Base-by-base conservation (phyloP, 2,329 filamentous ascomycete species). In the Aspergillus transmontanensis region DNA sequence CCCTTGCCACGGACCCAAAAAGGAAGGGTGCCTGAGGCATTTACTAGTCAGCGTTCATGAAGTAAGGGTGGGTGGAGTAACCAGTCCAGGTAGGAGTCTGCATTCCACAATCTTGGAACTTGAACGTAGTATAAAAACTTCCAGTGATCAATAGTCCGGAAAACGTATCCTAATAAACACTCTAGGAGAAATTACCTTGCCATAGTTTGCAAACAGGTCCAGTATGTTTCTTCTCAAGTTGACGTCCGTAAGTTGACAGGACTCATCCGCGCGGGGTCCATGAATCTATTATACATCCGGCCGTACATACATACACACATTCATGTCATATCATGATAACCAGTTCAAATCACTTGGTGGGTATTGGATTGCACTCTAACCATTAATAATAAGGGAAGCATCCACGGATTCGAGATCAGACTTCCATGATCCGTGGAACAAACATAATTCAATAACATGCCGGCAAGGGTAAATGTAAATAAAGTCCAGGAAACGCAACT, bases 381-480 rank as follows among this genome's bases (percentile, higher is more conserved):
- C 59, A 26, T 50, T 55, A 60, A 54, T 41, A 46, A 61, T 58
- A 21, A 51, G 16, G 61, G 57, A 62, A 48, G 48, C 64, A 56
- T 43, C 50, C 51, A 55, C 62, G 66, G 62, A 72, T 68, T 69
- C 23, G 45, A 66, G 66, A 66, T 14, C 45, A 61, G 51, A 32
- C 45, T 55, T 59, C 58, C 39, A 59, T 41, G 57, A 51, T 63
- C 36, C 36, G 48, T 45, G 32, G 50, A 57, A 57, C 14, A 14
- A 53, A 32, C 34, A 56, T 58, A 51, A 64, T 34, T 54, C 39
- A 55, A 55, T 58, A 48, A 30, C 23, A 61, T 61, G 50, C 54
- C 28, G 43, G 30, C 63, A 51, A 34, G 56, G 54, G 46, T 58
- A 66, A 66, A 68, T 70, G 71, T 66, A 66, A 66, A 61, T 57